Evolutionary conservation across 2,329 filamentous ascomycete species (phyloP).

Genomic region (Penicillium sp.): DNA sequence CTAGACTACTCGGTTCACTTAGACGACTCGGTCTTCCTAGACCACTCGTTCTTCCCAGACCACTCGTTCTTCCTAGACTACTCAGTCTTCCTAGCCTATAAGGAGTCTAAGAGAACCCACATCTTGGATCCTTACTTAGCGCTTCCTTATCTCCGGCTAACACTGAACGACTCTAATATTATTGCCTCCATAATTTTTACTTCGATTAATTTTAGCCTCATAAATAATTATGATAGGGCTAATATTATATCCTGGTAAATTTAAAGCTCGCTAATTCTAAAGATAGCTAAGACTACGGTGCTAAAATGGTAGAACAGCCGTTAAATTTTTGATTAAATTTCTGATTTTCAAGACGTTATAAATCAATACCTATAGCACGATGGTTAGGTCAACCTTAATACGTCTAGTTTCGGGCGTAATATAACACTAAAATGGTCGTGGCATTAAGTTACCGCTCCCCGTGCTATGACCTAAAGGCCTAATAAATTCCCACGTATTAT

Average conservation of each 20-base stretch:
- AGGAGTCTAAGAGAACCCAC: neutral
- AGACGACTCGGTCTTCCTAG: no score
- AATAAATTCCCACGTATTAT: neutral
- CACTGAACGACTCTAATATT: neutral
- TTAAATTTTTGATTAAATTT: neutral
- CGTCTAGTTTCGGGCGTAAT: neutral
- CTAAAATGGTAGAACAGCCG: neutral
- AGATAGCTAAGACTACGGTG: neutral
- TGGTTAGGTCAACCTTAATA: neutral
- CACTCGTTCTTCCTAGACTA: no score
- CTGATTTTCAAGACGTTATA: neutral
- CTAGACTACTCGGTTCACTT: no score
- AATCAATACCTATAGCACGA: neutral
- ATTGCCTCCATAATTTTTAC: neutral
- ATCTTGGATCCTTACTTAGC: slow-evolving; percentile 2
- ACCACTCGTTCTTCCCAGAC: no score
- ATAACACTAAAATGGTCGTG: neutral
- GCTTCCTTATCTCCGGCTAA: neutral
- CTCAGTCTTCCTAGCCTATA: neutral
- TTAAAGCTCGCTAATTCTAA: neutral
- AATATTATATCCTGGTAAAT: neutral
- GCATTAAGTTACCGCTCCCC: neutral
- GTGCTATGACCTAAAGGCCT: neutral
- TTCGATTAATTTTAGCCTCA: neutral
- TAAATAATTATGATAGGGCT: neutral